Evolutionary conservation across 2,329 filamentous ascomycete species (phyloP).

Genomic region (Fusarium xyrophilum): DNA sequence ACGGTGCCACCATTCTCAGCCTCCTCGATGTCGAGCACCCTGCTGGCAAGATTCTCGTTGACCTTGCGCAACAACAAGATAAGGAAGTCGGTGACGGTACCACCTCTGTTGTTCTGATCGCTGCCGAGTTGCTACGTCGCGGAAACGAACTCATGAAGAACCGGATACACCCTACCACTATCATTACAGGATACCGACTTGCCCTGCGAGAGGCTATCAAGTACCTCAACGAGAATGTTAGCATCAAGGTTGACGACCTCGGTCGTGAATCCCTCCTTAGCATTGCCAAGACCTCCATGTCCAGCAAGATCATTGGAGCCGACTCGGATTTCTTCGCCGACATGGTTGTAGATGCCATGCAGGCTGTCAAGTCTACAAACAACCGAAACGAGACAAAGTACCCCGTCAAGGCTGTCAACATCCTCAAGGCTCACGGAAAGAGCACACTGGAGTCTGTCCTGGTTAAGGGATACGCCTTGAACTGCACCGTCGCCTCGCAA

Average conservation of each 20-base stretch:
- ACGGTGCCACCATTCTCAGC: slow-evolving; percentile 94
- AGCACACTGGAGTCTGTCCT: slow-evolving; percentile 85
- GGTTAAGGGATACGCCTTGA: slow-evolving; percentile 95
- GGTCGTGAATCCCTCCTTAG: slow-evolving; percentile 89
- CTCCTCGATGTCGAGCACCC: slow-evolving; percentile 97
- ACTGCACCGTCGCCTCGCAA: slow-evolving; percentile 98
- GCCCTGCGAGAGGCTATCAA: slow-evolving; percentile 95
- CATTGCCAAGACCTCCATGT: slow-evolving; percentile 99
- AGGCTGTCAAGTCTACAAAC: slow-evolving; percentile 91
- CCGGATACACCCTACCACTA: slow-evolving; percentile 98
- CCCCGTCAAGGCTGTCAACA: slow-evolving; percentile 98
- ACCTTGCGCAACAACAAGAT: slow-evolving; percentile 97
- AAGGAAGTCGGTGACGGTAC: slow-evolving; percentile 99
- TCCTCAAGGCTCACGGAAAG: slow-evolving; percentile 98
- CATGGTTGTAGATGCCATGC: slow-evolving; percentile 95
- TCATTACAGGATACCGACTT: slow-evolving; percentile 97
- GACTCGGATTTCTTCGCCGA: slow-evolving; percentile 97
- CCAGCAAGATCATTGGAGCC: slow-evolving; percentile 95
- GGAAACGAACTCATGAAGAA: slow-evolving; percentile 99
- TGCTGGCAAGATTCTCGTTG: slow-evolving; percentile 96
- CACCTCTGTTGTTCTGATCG: slow-evolving; percentile 96
- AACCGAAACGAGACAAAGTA: slow-evolving; percentile 92
- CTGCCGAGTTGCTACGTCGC: slow-evolving; percentile 89
- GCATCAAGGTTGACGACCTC: slow-evolving; percentile 90
- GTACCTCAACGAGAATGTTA: slow-evolving; percentile 99